Conservation (phyloP, 257 asterid species). For the Salvia splendens region DNA sequence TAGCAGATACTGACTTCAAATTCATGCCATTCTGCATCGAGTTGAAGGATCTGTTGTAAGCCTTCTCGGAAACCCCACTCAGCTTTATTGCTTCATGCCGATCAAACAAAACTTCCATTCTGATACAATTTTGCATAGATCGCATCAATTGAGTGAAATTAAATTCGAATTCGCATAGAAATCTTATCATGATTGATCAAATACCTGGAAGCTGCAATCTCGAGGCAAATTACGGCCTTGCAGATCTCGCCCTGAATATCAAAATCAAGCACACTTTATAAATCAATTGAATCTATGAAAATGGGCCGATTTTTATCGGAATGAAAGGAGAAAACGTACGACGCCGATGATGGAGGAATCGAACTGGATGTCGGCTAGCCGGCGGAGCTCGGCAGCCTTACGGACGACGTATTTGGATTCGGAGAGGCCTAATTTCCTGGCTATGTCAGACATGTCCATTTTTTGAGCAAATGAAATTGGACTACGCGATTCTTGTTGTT, state of each 20-base stretch:
- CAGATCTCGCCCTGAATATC: conserved; percentile 84
- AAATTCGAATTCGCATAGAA: not conserved
- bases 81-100: conserved; percentile 70
- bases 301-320: not conserved
- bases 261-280: not conserved
- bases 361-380: conserved; percentile 86
- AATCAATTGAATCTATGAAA: conserved; percentile 4
- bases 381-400: conserved; percentile 94
- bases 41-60: conserved; percentile 80
- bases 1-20: conserved; percentile 52
- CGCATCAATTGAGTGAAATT: not conserved
- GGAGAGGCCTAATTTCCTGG: conserved; percentile 64
- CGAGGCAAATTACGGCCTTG: conserved; percentile 89
- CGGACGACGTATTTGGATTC: conserved; percentile 63
- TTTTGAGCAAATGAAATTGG: not conserved
- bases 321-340: conserved; percentile 41
- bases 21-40: conserved; percentile 95
- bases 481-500: not conserved
- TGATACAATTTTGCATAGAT: conserved; percentile 29
- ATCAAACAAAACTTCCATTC: conserved; percentile 78
- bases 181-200: not conserved
- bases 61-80: conserved; percentile 92
- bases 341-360: conserved; percentile 85
- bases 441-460: conserved; percentile 75
- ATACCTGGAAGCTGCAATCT: conserved; percentile 83